Evolutionary conservation across 176 grass and related monocot species (phyloP).

Genomic region (Raddia distichophylla): DNA sequence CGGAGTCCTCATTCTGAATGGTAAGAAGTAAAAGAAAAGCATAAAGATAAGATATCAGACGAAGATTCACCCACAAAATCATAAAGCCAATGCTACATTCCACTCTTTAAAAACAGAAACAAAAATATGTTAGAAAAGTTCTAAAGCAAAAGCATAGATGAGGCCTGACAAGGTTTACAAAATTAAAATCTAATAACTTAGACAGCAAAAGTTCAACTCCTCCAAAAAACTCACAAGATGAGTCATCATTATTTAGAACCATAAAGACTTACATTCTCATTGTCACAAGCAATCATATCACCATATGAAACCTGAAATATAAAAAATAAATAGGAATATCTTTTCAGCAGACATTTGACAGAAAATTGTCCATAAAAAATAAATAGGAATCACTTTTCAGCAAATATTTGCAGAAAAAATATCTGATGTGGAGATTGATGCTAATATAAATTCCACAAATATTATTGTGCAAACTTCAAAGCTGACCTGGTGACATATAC

Average conservation of each 20-base stretch:
- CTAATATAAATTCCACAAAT: slow-evolving; percentile 3
- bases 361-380: slow-evolving; percentile 21
- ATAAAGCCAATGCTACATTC: slow-evolving; percentile 5
- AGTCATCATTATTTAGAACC: slow-evolving; percentile 30
- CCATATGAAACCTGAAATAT: slow-evolving; percentile 85
- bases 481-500: slow-evolving; percentile 94
- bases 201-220: slow-evolving; percentile 1
- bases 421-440: slow-evolving; percentile 20
- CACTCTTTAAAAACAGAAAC: slow-evolving; percentile 15
- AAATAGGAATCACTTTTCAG: slow-evolving; percentile 25
- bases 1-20: slow-evolving; percentile 23
- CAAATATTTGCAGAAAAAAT: slow-evolving; percentile 20
- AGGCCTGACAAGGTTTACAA: not conserved
- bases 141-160: slow-evolving; percentile 25
- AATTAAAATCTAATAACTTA: slow-evolving; percentile 29
- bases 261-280: slow-evolving; percentile 86
- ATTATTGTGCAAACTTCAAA: slow-evolving; percentile 33
- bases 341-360: slow-evolving; percentile 18
- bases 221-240: slow-evolving; percentile 3
- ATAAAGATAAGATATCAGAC: slow-evolving; percentile 2
- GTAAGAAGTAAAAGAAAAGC: slow-evolving; percentile 26
- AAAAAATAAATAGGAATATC: slow-evolving; percentile 13
- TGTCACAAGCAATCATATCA: slow-evolving; percentile 99
- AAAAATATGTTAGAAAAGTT: slow-evolving; percentile 4
- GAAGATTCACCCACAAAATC: not conserved